Base-by-base conservation (phyloP, 2,329 filamentous ascomycete species). In the Gyromitra esculenta region DNA sequence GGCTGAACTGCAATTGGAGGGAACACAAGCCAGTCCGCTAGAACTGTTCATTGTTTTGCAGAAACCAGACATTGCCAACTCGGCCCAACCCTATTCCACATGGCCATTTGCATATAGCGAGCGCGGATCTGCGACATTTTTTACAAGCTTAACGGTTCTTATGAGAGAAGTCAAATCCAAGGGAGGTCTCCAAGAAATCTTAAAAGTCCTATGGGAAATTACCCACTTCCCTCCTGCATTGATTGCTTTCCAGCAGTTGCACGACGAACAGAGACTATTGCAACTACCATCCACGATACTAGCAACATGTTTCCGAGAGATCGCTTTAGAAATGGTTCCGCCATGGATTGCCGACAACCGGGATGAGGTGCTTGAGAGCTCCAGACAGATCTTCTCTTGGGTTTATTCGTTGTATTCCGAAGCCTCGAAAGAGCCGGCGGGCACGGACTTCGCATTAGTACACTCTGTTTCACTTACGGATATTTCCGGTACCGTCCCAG, bases 171-270 rank as follows among this genome's bases (percentile, higher is more conserved):
- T 67, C 21, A 67, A 56, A 43, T 43, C 64, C 9, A 67, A 56
- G 15, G 64, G 64, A 15, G 64, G 64, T 9, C 64, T 67, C 11
- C 64, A 67, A 11, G 64, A 67, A 15, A 56, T 67, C 3, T 2
- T 67, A 13, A 67, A 67, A 31, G 64, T 56, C 1, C 37, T 67
- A 18, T 67, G 64, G 64, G 64, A 67, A 11, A 11, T 67, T 4
- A 67, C 64, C 1, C 64, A 67, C 37, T 67, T 67, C 50, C 64
- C 50, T 31, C 64, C 64, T 1, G 64, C 50, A 18, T 13, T 67
- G 13, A 43, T 15, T n/a, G 50, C 64, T 6, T 67, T 67, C 50
- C 64, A 67, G 7, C 64, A 67, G 13, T 48, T 67, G 2, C 21
- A 57, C n/a, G 64, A 67, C 6, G 50, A 39, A 0, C 6, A 9